These are phyloP conservation scores for Solanum arcanum DNA, from an alignment of 257 asterid species.

Conservation along the genomic window DNA sequence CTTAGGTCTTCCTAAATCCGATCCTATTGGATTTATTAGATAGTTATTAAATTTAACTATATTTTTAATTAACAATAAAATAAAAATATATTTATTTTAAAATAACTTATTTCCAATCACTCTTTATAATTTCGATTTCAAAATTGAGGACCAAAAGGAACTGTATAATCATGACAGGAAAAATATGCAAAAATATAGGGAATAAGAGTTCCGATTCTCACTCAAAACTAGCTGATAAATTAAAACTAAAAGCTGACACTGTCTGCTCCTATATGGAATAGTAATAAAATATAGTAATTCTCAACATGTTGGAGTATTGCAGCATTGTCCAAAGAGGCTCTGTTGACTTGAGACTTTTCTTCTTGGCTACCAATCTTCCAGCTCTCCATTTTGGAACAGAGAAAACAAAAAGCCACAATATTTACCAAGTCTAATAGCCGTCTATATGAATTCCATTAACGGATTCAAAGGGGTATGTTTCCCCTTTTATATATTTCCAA, in stretches of 20 bases:
- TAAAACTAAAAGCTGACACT: neutral
- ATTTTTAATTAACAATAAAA: too few species aligned
- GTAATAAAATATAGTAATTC: neutral
- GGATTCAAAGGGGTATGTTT: neutral
- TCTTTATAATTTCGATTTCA: too few species aligned
- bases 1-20: too few species aligned
- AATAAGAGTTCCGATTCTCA: neutral
- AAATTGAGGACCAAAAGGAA: neutral
- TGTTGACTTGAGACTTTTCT: constrained; percentile 14
- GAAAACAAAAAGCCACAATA: neutral
- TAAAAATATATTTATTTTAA: too few species aligned
- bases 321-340: neutral
- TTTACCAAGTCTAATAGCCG: neutral
- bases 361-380: neutral
- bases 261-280: neutral
- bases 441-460: constrained; percentile 1
- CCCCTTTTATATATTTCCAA: neutral
- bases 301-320: neutral
- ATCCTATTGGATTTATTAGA: too few species aligned
- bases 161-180: neutral
- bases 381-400: neutral
- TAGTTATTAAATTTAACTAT: too few species aligned
- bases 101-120: rapidly evolving
- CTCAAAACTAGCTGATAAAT: neutral
- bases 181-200: neutral